These are phyloP conservation scores for Raphidocelis subcapitata DNA, from an alignment of 139 green algal species.

Conservation along the genomic window DNA sequence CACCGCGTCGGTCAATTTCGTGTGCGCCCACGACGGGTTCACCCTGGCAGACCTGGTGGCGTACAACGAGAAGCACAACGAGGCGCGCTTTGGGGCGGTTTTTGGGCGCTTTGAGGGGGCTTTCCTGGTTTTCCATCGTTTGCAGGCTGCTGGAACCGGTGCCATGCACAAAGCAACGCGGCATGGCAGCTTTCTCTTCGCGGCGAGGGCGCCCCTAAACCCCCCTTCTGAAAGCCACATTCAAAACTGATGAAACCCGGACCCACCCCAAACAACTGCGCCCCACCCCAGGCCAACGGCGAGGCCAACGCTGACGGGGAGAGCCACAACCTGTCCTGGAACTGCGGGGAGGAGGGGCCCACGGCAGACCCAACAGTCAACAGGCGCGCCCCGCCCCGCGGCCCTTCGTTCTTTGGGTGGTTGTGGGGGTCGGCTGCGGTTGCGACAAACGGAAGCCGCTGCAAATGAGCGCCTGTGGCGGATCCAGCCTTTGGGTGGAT, in stretches of 20 bases:
- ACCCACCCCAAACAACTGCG: too few relatives aligned
- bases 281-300: constrained; percentile 9
- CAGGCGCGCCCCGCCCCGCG: background rate
- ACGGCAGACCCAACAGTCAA: constrained; percentile 51
- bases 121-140: too few relatives aligned
- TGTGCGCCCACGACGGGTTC: constrained; percentile 98
- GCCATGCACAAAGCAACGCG: too few relatives aligned
- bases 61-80: constrained; percentile 98
- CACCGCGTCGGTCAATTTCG: constrained; percentile 92
- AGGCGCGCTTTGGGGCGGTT: constrained; percentile 70
- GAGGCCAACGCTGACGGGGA: constrained; percentile 77
- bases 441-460: too few relatives aligned
- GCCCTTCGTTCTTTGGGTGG: background rate
- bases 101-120: too few relatives aligned
- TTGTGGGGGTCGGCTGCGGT: background rate
- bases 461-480: too few relatives aligned
- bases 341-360: constrained; percentile 92
- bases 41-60: constrained; percentile 89
- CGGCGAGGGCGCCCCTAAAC: too few relatives aligned
- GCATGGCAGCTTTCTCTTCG: too few relatives aligned
- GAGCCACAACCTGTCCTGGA: constrained; percentile 96
- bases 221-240: too few relatives aligned
- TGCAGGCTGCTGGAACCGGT: too few relatives aligned
- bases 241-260: background rate
- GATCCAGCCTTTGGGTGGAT: too few relatives aligned